Base-by-base conservation (phyloP, 78 protist genomes). In the Dictyostelium brefeldianum region DNA sequence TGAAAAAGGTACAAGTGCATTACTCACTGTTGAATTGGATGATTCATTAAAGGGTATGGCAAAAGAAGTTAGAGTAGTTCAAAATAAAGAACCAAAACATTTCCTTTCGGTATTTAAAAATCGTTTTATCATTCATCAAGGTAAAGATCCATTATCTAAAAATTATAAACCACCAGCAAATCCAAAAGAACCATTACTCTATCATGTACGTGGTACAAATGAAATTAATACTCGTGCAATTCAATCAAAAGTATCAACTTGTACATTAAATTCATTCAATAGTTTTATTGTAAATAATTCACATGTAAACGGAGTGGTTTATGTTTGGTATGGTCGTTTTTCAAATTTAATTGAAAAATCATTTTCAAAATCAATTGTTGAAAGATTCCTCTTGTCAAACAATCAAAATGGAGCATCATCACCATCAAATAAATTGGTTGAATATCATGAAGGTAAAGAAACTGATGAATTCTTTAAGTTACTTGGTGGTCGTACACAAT, bases 31-130 rank as follows among this genome's bases (percentile, higher is more conserved):
- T 69, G 96, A 94, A 67, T n/a, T 94, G 47, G 96, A 94, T 69
- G 96, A 94, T 18, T 43, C 89, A 18, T 56, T 94, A 4, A 94
- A 94, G 57, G 96, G 92, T n/a, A 94, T 94, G 96, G 92, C 92
- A 1, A 94, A 94, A 36, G 96, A 94, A 64, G 94, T 94, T 46
- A 17, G 96, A n/a, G 96, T 94, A 29, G 92, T 84, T 50, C 96
- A 94, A 47, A 85, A 85, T 53, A 94, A 94, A 57, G 96, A 94
- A 54, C 96, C 96, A 31, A 85, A 75, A 71, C 96, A 94, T 85
- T 94, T 94, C 94, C 82, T 94, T 1, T 77, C 94, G 0, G 53
- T 94, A 36, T 94, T 94, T 53, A 79, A 87, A 29, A 80, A 79
- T n/a, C 79, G 75, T 41, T 57, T 87, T 15, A 31, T 94, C 5